Conservation (phyloP, 345 rosid species). For the Pistacia atlantica region DNA sequence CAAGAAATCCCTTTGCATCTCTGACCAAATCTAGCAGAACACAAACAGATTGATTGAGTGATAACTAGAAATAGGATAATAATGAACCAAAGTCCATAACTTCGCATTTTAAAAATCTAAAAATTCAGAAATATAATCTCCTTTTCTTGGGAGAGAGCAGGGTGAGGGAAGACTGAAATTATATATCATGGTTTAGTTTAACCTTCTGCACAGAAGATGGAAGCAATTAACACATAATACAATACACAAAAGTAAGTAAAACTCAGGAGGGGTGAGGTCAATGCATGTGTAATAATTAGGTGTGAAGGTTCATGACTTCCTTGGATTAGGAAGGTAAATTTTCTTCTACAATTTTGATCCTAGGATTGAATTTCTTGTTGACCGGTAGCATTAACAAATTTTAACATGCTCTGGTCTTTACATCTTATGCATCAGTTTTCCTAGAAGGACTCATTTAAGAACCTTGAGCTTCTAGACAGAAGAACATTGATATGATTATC, state of each 20-base stretch:
- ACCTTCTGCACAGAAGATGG: neutral
- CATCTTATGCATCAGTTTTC: neutral
- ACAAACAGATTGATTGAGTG: slow-evolving; percentile 12
- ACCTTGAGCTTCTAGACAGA: neutral
- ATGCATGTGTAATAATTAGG: neutral
- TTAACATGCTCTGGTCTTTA: neutral
- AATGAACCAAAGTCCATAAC: slow-evolving; percentile 1
- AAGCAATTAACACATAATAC: neutral
- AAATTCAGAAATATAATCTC: too few relatives aligned
- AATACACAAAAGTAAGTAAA: too few relatives aligned
- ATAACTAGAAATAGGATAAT: neutral
- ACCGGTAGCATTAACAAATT: neutral
- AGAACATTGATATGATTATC: neutral
- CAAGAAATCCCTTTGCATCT: slow-evolving; percentile 96
- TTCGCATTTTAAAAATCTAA: neutral
- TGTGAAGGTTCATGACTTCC: neutral
- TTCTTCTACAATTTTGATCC: neutral
- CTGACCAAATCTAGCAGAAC: slow-evolving; percentile 86
- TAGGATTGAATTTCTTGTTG: neutral
- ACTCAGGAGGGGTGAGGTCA: neutral
- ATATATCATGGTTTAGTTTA: neutral
- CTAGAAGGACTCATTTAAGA: neutral
- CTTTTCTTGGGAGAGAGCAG: neutral
- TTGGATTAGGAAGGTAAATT: neutral
- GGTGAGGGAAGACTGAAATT: neutral